Percentiles rank a stretch among this genome's conserved stretches.
phyloP scores from a whole-genome alignment of 257 asterid genomes.

The Eustoma russellianum region DNA sequence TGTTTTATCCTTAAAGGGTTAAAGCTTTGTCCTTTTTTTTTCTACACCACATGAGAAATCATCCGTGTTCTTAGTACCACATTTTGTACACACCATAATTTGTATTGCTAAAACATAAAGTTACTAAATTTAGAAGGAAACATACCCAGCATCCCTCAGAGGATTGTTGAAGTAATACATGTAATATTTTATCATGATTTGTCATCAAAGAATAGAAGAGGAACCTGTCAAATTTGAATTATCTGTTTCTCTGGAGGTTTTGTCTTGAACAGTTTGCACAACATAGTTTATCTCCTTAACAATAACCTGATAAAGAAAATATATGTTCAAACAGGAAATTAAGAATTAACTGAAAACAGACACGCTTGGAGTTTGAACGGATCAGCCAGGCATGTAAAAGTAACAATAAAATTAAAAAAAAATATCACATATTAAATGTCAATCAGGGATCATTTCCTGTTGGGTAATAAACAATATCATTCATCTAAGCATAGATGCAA shows the following conservation, averaged over 20 bases:
- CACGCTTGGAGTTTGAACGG: too few relatives aligned
- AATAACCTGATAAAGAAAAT: constrained; percentile 29
- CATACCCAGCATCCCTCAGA: too few relatives aligned
- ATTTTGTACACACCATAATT: too few relatives aligned
- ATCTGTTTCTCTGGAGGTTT: constrained; percentile 14
- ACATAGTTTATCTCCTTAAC: constrained; percentile 63
- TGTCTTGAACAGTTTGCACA: constrained; percentile 19
- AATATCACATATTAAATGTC: not conserved
- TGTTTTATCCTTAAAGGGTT: too few relatives aligned
- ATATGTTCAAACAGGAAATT: not conserved
- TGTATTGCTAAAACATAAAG: too few relatives aligned
- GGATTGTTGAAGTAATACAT: not conserved
- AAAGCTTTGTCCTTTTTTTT: too few relatives aligned
- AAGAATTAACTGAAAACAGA: not conserved
- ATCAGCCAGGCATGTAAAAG: not conserved
- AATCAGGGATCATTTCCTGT: not conserved
- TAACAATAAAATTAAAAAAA: not conserved
- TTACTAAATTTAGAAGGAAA: too few relatives aligned
- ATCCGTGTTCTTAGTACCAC: too few relatives aligned
- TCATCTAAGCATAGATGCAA: not conserved
- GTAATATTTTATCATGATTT: not conserved
- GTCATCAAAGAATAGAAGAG: constrained; percentile 1
- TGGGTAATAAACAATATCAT: not conserved
- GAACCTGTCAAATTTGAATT: constrained; percentile 33
- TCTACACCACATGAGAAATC: too few relatives aligned